Percentiles rank a stretch among this genome's conserved stretches.
phyloP scores from a whole-genome alignment of 495 filamentous ascomycete species.

The Lasiosphaeriaceae sp. region DNA sequence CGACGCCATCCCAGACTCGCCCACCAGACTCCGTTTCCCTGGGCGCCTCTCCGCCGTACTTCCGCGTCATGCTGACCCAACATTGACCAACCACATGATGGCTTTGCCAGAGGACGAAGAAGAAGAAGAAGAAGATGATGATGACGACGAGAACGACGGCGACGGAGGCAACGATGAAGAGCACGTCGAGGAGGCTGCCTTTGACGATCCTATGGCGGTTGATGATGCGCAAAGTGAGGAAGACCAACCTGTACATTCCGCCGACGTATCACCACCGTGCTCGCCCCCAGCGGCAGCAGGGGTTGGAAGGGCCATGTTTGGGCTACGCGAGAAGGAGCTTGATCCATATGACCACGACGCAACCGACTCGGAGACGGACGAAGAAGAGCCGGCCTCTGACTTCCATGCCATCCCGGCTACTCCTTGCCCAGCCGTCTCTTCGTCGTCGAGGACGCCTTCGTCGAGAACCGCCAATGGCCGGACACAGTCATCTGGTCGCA shows the following conservation, averaged over 20 bases:
- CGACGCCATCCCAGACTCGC: slow-evolving; percentile 24
- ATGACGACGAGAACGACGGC: slow-evolving; percentile 28
- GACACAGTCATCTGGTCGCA: slow-evolving; percentile 13
- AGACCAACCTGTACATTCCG: slow-evolving; percentile 1
- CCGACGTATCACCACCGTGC: slow-evolving; percentile 27
- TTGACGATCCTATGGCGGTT: slow-evolving; percentile 30
- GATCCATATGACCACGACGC: slow-evolving; percentile 31
- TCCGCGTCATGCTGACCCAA: slow-evolving; percentile 45
- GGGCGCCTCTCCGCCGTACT: slow-evolving; percentile 49
- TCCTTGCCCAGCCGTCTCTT: slow-evolving; percentile 28
- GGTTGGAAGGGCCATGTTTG: slow-evolving; percentile 23
- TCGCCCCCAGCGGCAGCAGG: slow-evolving; percentile 23
- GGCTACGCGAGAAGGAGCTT: slow-evolving; percentile 34
- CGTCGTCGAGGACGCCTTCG: slow-evolving; percentile 17
- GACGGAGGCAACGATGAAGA: background rate
- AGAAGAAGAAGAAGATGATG: slow-evolving; percentile 18
- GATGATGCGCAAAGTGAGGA: slow-evolving; percentile 24
- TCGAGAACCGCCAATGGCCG: background rate
- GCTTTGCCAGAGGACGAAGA: slow-evolving; percentile 9
- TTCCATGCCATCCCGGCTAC: slow-evolving; percentile 29
- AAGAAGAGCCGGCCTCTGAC: slow-evolving; percentile 21
- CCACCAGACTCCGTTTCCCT: slow-evolving; percentile 39
- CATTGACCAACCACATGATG: slow-evolving; percentile 26
- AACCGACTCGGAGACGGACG: slow-evolving; percentile 56
- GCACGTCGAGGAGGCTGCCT: slow-evolving; percentile 4